phyloP scores from a whole-genome alignment of 2,329 filamentous ascomycete species.

The Aspergillus pseudoterreus region DNA sequence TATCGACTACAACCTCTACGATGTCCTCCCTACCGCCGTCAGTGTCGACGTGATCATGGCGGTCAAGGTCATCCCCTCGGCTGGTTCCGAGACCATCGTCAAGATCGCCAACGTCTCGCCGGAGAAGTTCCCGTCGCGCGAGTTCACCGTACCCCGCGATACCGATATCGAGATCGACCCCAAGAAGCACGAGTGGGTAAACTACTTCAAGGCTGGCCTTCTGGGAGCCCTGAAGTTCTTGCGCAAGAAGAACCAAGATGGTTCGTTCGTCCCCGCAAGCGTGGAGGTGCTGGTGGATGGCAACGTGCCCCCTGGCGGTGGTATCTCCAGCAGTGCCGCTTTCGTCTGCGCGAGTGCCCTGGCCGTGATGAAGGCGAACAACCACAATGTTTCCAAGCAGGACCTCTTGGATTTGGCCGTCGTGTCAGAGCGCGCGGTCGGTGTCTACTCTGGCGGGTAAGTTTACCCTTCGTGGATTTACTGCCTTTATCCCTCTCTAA shows the following conservation, averaged over 20 bases:
- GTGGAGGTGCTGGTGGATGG: conserved; percentile 91
- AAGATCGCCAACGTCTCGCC: conserved; percentile 76
- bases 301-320: conserved; percentile 85
- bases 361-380: conserved; percentile 82
- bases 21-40: conserved; percentile 93
- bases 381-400: conserved; percentile 80
- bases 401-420: conserved; percentile 90
- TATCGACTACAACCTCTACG: conserved; percentile 97
- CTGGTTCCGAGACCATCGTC: conserved; percentile 56
- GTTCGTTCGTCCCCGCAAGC: conserved; percentile 63
- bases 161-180: conserved; percentile 76
- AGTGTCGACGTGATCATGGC: conserved; percentile 87
- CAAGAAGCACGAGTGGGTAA: conserved; percentile 86
- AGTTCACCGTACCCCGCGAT: conserved; percentile 66
- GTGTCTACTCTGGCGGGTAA: conserved; percentile 92
- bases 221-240: conserved; percentile 76
- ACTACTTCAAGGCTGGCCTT: conserved; percentile 95
- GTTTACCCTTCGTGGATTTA: conserved; percentile 22
- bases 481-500: conserved; percentile 3
- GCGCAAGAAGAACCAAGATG: conserved; percentile 59
- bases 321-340: conserved; percentile 88
- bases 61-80: conserved; percentile 52
- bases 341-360: conserved; percentile 88
- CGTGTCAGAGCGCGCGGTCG: conserved; percentile 88
- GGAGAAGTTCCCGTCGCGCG: conserved; percentile 68